A percentile compares a stretch with the other conserved stretches of the same genome.
Conservation (phyloP, 257 asterid genomes). For the Agastache rugosa region DNA sequence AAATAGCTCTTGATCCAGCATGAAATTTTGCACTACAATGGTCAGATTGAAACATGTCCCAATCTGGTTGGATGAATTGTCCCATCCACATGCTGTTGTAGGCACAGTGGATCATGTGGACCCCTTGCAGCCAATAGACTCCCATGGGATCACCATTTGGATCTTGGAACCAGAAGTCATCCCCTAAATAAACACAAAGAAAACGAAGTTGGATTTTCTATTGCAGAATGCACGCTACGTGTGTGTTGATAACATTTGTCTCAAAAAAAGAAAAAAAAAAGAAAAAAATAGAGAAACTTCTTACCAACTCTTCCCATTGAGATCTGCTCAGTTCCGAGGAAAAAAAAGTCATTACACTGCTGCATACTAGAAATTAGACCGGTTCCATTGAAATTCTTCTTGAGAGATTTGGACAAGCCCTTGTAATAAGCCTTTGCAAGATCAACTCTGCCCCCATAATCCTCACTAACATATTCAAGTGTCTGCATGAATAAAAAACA, state of each 20-base stretch:
- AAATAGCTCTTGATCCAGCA: slow-evolving; percentile 81
- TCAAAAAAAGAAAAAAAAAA: background rate
- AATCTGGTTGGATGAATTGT: slow-evolving; percentile 78
- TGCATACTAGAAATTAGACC: slow-evolving; percentile 81
- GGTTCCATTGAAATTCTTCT: slow-evolving; percentile 70
- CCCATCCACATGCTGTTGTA: slow-evolving; percentile 92
- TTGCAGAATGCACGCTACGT: background rate
- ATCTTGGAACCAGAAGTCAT: slow-evolving; percentile 88
- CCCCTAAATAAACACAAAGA: slow-evolving; percentile 46
- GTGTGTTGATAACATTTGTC: background rate
- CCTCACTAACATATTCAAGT: slow-evolving; percentile 63
- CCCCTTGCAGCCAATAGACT: slow-evolving; percentile 85
- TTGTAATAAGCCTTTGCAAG: slow-evolving; percentile 75
- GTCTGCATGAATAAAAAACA: slow-evolving; percentile 25
- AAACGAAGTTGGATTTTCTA: background rate
- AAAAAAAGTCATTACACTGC: slow-evolving; percentile 78
- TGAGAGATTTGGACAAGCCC: slow-evolving; percentile 65
- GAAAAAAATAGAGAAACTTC: background rate
- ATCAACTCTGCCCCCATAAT: slow-evolving; percentile 73
- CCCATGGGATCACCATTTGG: slow-evolving; percentile 85
- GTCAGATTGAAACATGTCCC: slow-evolving; percentile 88
- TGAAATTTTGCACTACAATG: slow-evolving; percentile 76
- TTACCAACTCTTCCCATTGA: slow-evolving; percentile 87
- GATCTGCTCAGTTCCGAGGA: slow-evolving; percentile 73
- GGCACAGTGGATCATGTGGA: slow-evolving; percentile 90